These are phyloP conservation scores for Tolypocladium cylindrosporum DNA, from an alignment of 2,329 filamentous ascomycete genomes.

Conservation along the genomic window DNA sequence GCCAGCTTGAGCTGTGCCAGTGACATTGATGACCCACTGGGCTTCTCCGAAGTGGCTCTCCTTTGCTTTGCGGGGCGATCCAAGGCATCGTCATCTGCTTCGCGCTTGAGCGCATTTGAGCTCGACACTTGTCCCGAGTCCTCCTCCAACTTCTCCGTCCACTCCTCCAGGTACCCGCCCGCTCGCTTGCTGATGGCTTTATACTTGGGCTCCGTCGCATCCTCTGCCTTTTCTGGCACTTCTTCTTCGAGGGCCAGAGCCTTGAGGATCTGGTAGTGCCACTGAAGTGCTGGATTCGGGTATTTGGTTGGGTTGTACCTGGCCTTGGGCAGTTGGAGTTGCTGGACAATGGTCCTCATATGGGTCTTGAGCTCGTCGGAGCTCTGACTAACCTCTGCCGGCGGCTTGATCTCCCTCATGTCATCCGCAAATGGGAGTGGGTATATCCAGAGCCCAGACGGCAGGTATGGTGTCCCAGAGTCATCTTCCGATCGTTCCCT, in stretches of 20 bases:
- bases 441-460: slow-evolving; percentile 80
- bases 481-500: slow-evolving; percentile 53
- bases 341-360: slow-evolving; percentile 76
- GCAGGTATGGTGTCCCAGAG: slow-evolving; percentile 58
- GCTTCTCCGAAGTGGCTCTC: slow-evolving; percentile 23
- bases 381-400: slow-evolving; percentile 38
- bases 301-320: slow-evolving; percentile 79
- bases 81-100: slow-evolving; percentile 32
- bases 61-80: slow-evolving; percentile 37
- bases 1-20: slow-evolving; percentile 35
- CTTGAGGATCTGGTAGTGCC: slow-evolving; percentile 94
- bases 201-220: slow-evolving; percentile 76
- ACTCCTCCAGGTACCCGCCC: slow-evolving; percentile 67
- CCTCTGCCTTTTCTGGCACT: slow-evolving; percentile 60
- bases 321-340: slow-evolving; percentile 78
- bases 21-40: slow-evolving; percentile 24
- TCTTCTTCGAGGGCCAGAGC: slow-evolving; percentile 88
- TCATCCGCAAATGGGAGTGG: slow-evolving; percentile 87
- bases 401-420: slow-evolving; percentile 63
- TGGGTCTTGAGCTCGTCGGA: slow-evolving; percentile 66
- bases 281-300: slow-evolving; percentile 86
- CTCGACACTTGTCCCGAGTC: slow-evolving; percentile 31
- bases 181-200: slow-evolving; percentile 84
- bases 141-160: slow-evolving; percentile 58
- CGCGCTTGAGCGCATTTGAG: slow-evolving; percentile 39